A percentile compares a stretch with the other conserved stretches of the same genome.
Evolutionary conservation across 257 asterid genomes (phyloP).

Genomic region (Plantago elongata): DNA sequence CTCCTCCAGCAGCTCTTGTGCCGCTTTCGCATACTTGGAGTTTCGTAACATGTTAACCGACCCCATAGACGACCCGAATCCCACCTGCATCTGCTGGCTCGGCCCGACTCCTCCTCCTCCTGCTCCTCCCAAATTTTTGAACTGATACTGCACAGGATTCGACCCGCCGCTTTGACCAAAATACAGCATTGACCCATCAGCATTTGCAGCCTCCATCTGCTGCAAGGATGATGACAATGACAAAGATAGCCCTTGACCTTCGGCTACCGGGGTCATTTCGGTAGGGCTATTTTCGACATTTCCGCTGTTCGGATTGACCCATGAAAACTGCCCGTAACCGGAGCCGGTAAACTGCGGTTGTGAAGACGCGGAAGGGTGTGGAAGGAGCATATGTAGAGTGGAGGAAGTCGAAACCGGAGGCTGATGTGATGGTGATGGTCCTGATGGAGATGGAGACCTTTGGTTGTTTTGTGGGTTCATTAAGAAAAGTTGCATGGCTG

Average conservation of each 20-base stretch:
- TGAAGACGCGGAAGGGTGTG: constrained; percentile 39
- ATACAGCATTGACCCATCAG: constrained; percentile 59
- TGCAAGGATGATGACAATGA: constrained; percentile 75
- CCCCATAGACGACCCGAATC: constrained; percentile 42
- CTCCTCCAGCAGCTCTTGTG: constrained; percentile 81
- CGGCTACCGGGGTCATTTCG: constrained; percentile 49
- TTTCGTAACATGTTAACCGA: constrained; percentile 56
- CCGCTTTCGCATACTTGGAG: constrained; percentile 73
- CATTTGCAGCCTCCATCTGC: constrained; percentile 65
- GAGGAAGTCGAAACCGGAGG: constrained; percentile 39
- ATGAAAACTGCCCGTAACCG: constrained; percentile 48
- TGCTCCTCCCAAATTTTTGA: constrained; percentile 40
- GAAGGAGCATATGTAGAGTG: constrained; percentile 73
- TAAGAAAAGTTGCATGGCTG: constrained; percentile 66
- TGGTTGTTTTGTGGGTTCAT: constrained; percentile 59
- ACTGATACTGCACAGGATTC: constrained; percentile 37
- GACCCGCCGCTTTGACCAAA: constrained; percentile 53
- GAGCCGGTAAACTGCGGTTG: constrained; percentile 28
- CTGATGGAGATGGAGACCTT: constrained; percentile 63
- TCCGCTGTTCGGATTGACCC: constrained; percentile 43
- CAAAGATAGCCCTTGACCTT: constrained; percentile 81
- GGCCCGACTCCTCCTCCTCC: constrained; percentile 22
- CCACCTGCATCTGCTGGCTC: constrained; percentile 41
- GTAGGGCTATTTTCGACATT: constrained; percentile 37
- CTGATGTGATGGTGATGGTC: constrained; percentile 44